Evolutionary conservation across 768 basidiomycete species (phyloP), one percentile per base, ranked within the genome.

Genomic region (Psilocybe azurescens): DNA sequence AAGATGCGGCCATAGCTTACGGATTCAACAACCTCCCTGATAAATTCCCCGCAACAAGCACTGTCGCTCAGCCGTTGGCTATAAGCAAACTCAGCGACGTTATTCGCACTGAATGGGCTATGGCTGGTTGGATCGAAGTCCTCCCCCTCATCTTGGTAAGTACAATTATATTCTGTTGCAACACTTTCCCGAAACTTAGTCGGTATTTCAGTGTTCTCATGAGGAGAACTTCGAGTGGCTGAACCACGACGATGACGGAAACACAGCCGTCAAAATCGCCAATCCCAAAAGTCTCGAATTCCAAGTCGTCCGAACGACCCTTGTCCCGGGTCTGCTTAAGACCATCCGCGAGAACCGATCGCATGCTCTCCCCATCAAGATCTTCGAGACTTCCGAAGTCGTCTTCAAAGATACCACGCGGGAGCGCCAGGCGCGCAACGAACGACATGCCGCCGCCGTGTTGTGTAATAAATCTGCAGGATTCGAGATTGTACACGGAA

Each of bases 211-310:
- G 95, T 99, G 97, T 78, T 98, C 97, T 10, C 95, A 95, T 70
- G 97, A 98, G 75, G 97, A 99, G 78, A 99, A 98, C 79, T 99
- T 98, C 72, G 90, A 87, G 53, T 95, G 89, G 81, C 82, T 99
- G 64, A 97, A 97, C 79, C 90, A 89, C 61, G 71, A 79, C 32
- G 97, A 99, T 75, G 90, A 93, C 65, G 88, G 89, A 44, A 85
- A 85, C 38, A 84, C 86, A 20, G 97, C 91, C 1, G 88, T 99
- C 64, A 91, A 91, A 69, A 94, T 99, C 63, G 95, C 92, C 60
- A 99, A 99, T 77, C 97, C 97, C 0, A 98, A 97, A 79, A 94
- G 97, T 24, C 85, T 94, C 66, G 97, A 99, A 75, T 99, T 97
- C 78, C 97, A 99, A 78, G 91, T 99, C 60, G 95, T 99, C 48